Evolutionary conservation across 192 early-diverging fungal species (phyloP), one percentile per base, ranked within the genome.

Genomic region (Coemansia sp.): DNA sequence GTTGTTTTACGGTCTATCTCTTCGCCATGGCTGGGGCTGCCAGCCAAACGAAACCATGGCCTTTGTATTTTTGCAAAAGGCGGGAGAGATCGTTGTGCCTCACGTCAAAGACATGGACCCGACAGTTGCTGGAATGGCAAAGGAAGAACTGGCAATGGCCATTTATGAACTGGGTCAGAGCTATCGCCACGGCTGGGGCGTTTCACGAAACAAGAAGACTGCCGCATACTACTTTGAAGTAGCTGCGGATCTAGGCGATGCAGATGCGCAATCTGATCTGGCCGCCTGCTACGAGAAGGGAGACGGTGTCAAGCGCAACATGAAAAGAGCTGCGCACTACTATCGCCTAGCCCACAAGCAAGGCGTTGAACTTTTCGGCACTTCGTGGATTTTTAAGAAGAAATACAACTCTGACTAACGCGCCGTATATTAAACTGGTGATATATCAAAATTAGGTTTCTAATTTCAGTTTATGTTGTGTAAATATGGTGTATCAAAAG

Each of bases 211-310:
- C 66, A 87, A 86, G 47, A 79, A 84, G 54, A 89, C 84, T 3
- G 91, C 91, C 1, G 87, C 87, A 0, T 88, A 89, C 59, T 91
- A 91, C 63, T 92, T 91, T 86, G 88, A 90, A 67, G 88, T 92
- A 38, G 88, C 91, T 3, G 87, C 90, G 14, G 84, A 90, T 57
- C 65, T 90, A 50, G 90, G 89, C n/a, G 91, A 92, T 61, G 86
- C 88, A 4, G 91, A 92, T 68, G 89, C 91, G 10, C 88, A 88
- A 66, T 84, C 85, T 13, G 91, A 89, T 47, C 64, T 92, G n/a
- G 91, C 84, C 0, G 83, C 83, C 50, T 89, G 89, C 64, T 92
- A 90, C 60, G 82, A 78, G 51, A 85, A 90, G 51, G 91, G 89
- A 14, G 76, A 86, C 18, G 91, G 91, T 16, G 89, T 92, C 37